These are phyloP conservation scores for Talaromyces piceae DNA, from an alignment of 2,329 filamentous ascomycete species.

Conservation along the genomic window DNA sequence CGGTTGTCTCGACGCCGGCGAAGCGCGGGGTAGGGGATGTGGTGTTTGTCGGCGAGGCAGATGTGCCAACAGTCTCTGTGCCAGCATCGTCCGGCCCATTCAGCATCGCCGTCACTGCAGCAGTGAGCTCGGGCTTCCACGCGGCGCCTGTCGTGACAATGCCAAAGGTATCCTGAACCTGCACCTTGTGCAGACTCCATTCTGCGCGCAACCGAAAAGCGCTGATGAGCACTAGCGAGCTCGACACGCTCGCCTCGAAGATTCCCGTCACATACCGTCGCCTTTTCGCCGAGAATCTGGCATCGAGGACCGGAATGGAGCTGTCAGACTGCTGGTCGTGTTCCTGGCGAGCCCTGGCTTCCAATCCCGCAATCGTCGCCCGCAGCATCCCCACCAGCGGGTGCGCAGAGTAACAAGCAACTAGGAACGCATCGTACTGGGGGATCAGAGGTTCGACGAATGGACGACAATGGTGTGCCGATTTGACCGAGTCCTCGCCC, in stretches of 20 bases:
- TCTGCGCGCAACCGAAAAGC: slow-evolving; percentile 26
- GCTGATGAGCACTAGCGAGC: slow-evolving; percentile 51
- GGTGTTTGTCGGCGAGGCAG: slow-evolving; percentile 1
- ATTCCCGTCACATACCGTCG: slow-evolving; percentile 66
- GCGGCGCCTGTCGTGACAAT: slow-evolving; percentile 82
- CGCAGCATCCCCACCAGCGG: slow-evolving; percentile 61
- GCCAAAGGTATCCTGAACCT: slow-evolving; percentile 54
- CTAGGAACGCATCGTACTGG: slow-evolving; percentile 63
- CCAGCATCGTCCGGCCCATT: slow-evolving; percentile 41
- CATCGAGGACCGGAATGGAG: slow-evolving; percentile 1
- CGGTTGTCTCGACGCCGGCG: slow-evolving; percentile 74
- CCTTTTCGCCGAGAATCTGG: slow-evolving; percentile 6
- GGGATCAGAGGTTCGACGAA: slow-evolving; percentile 40
- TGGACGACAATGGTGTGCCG: slow-evolving; percentile 54
- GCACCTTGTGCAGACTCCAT: slow-evolving; percentile 25
- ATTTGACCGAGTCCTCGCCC: slow-evolving; percentile 58
- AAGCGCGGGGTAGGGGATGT: slow-evolving; percentile 45
- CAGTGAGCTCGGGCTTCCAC: slow-evolving; percentile 67
- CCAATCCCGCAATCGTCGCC: slow-evolving; percentile 26
- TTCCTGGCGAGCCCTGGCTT: slow-evolving; percentile 8
- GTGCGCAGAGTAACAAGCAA: slow-evolving; percentile 85
- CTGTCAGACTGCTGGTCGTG: neutral
- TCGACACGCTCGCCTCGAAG: slow-evolving; percentile 72
- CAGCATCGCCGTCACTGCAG: slow-evolving; percentile 59
- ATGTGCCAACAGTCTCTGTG: too few species aligned